Base-by-base conservation (phyloP, 257 asterid species). In the Scutellaria galericulata region DNA sequence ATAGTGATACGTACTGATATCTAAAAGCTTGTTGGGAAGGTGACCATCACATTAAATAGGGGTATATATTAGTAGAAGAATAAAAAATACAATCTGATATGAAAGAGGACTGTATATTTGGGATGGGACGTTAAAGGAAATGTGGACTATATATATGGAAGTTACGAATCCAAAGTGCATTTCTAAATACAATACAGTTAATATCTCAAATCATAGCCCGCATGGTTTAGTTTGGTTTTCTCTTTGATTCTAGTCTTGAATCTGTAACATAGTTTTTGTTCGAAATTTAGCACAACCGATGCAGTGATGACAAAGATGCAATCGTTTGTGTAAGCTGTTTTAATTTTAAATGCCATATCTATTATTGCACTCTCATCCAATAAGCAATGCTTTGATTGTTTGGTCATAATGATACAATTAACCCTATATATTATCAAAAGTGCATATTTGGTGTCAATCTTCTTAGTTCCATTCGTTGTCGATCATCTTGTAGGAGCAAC, bases 401-500 rank as follows among this genome's bases (percentile, higher is more conserved):
- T 24, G 4, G 41, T 41, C 45, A 20, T 54, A 18, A 4, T 41
- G 27, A 5, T 46, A 56, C 7, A 18, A 1, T 56, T 15, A 37
- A 5, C 40, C 5, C 2, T 56, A 3, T n/a, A 4, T 20, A 10
- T 12, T 8, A 35, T 22, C 44, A 37, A 35, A 18, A 9, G 64
- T 62, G 47, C 45, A 24, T 41, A 18, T 55, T 7, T 59, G 65
- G 68, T 61, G 31, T 73, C 66, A 18, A 70, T 69, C 68, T 69
- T 69, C 70, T 69, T 58, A 53, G 48, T 35, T 42, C 54, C 7
- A 54, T 64, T 66, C n/a, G 22, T 52, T 65, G 51, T 15, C 61
- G 73, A 70, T 53, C 58, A 67, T 71, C 65, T 13, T 79, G 77
- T 51, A 91, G 97, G 97, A 91, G 77, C 97, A 91, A 71, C 97